Base-by-base conservation (phyloP, 2,329 filamentous ascomycete genomes). In the Trichoderma guizhouense region DNA sequence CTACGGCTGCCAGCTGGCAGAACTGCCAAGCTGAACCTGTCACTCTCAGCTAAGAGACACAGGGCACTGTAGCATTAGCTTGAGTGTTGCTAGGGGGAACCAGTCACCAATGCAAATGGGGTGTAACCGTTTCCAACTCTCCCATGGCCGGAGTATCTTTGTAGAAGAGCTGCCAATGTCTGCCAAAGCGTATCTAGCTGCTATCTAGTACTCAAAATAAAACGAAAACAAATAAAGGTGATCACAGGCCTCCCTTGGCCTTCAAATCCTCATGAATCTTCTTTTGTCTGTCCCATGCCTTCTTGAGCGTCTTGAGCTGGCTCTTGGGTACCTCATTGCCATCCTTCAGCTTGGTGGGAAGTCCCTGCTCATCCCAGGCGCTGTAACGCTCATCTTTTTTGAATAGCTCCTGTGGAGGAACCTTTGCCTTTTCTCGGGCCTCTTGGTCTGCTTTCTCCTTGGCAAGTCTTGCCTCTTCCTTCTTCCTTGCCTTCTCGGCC, bases 271-370 rank as follows among this genome's bases (percentile, higher is more conserved):
- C 91, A 80, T 95, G 91, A 72, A 88, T 81, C 86, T 95, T 97
- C 86, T 94, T 96, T 84, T 98, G 95, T 79, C 87, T 90, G 76
- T 97, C 92, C 93, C 93, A 97, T 71, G 94, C 91, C 85, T 98
- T 98, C 83, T 86, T 91, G 76, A 97, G 81, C 84, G 93, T 95
- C 87, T 98, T 98, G 65, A 83, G 78, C 78, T 90, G 88, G 72
- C 88, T 92, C 85, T 97, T 97, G 5, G 93, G 88, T 47, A 98
- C 86, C 76, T 97, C 93, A 73, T 89, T 90, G 0, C 94, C 94
- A 36, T 93, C 90, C 73, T 89, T 90, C 79, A 94, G 89, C 82
- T 90, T 93, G 0, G 88, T 92, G 2, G 95, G 95, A 74, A 97
- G 74, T 0, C 95, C 95, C 71, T 95, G 91, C 7, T 87, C 90